Evolutionary conservation across 768 basidiomycete species (phyloP).

Genomic region (Pisolithus sp.): DNA sequence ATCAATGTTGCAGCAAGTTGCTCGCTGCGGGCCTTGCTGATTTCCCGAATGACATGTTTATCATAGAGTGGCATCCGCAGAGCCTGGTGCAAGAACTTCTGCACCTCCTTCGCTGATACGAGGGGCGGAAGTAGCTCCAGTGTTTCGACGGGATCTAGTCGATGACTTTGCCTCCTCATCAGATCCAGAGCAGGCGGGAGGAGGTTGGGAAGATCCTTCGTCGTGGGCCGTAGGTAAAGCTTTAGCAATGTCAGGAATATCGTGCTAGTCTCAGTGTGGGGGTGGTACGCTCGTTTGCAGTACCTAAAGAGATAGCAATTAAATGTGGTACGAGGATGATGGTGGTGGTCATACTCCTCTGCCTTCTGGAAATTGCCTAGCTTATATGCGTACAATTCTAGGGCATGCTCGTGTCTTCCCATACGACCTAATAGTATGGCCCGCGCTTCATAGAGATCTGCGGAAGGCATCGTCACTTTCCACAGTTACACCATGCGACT

Average conservation of each 20-base stretch:
- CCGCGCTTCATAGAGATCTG: conserved; percentile 86
- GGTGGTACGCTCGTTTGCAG: conserved; percentile 75
- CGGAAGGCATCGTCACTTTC: not conserved
- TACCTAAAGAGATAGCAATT: conserved; percentile 47
- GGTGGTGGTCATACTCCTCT: conserved; percentile 61
- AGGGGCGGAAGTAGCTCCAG: conserved; percentile 86
- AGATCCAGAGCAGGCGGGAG: conserved; percentile 82
- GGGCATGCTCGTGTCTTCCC: conserved; percentile 86
- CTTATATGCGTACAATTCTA: conserved; percentile 91
- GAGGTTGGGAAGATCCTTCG: conserved; percentile 45
- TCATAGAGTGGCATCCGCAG: conserved; percentile 64
- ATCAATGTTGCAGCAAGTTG: conserved; percentile 69
- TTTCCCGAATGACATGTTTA: conserved; percentile 56
- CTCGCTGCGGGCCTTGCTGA: conserved; percentile 73
- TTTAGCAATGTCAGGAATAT: conserved; percentile 83
- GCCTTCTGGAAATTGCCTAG: conserved; percentile 80
- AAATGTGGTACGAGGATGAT: not conserved
- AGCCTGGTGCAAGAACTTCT: conserved; percentile 68
- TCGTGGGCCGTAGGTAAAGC: conserved; percentile 76
- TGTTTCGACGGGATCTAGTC: conserved; percentile 76
- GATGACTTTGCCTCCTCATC: conserved; percentile 76
- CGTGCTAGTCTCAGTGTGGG: conserved; percentile 44
- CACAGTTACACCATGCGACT: not conserved
- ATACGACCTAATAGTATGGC: conserved; percentile 87
- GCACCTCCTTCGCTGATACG: conserved; percentile 76